These are phyloP conservation scores for Clarkia xantiana DNA, from an alignment of 345 rosid genomes.

Conservation along the genomic window DNA sequence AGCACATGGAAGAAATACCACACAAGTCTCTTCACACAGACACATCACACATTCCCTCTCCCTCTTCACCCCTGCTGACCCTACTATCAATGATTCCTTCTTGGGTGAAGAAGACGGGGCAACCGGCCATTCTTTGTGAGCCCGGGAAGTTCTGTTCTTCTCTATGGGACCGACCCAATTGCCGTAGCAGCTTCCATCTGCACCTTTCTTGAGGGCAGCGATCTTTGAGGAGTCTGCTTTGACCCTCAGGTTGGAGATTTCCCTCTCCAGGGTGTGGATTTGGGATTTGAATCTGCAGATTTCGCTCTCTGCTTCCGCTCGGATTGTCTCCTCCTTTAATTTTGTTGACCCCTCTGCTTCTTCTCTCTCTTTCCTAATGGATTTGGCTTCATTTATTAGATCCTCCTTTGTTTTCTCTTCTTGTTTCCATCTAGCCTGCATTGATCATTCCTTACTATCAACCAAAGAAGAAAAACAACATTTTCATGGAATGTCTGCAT, in stretches of 20 bases:
- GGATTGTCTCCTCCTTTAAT: constrained; percentile 32
- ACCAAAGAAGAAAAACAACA: no score
- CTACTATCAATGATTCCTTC: constrained; percentile 14
- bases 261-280: constrained; percentile 49
- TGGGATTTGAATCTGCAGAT: constrained; percentile 17
- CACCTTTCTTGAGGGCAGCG: constrained; percentile 40
- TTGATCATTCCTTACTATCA: no score
- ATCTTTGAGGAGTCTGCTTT: constrained; percentile 48
- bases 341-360: constrained; percentile 35
- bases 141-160: constrained; percentile 8
- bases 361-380: constrained; percentile 42
- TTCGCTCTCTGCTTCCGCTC: constrained; percentile 37
- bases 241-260: constrained; percentile 48
- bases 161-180: constrained; percentile 11
- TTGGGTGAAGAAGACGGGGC: no score
- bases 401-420: constrained; percentile 51
- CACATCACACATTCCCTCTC: constrained; percentile 96
- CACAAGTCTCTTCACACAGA: constrained; percentile 45
- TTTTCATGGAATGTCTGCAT: no score
- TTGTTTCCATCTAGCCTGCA: constrained; percentile 70
- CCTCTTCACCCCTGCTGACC: constrained; percentile 33
- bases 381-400: constrained; percentile 22
- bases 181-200: no score
- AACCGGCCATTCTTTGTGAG: no score
- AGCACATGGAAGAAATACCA: constrained; percentile 47